A percentile compares a stretch with the other conserved stretches of the same genome.
Conservation (phyloP, 805 yeast species). For the Saccharomycodes ludwigii region DNA sequence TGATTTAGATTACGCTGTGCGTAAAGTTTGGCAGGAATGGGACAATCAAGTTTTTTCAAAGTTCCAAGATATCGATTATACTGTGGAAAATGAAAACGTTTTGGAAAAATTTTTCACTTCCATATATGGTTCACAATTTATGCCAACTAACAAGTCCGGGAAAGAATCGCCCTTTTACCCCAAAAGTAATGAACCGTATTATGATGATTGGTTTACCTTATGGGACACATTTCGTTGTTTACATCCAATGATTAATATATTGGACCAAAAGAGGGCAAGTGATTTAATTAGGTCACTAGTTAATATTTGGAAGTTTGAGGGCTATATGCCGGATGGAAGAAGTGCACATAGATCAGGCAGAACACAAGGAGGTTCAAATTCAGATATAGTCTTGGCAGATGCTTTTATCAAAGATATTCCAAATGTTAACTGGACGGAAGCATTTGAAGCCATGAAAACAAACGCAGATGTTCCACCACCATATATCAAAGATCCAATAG, state of each 20-base stretch:
- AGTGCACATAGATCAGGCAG: constrained; percentile 26
- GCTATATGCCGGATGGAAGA: constrained; percentile 27
- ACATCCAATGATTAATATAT: constrained; percentile 22
- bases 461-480: constrained; percentile 27
- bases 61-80: constrained; percentile 8
- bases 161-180: constrained; percentile 7
- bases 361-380: constrained; percentile 28
- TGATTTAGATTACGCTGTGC: constrained; percentile 5
- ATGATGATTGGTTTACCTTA: constrained; percentile 27
- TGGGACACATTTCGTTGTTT: constrained; percentile 29
- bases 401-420: constrained; percentile 22
- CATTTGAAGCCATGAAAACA: constrained; percentile 22
- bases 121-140: constrained; percentile 21
- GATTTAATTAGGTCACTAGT: constrained; percentile 22
- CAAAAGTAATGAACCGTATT: constrained; percentile 16
- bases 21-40: constrained; percentile 7
- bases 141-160: constrained; percentile 24
- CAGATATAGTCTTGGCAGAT: constrained; percentile 27
- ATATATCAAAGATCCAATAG: constrained; percentile 17
- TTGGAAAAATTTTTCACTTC: constrained; percentile 14
- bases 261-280: constrained; percentile 18
- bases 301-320: constrained; percentile 23
- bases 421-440: constrained; percentile 21
- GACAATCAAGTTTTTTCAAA: constrained; percentile 18
- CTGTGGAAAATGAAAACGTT: constrained; percentile 10